Evolutionary conservation across 768 basidiomycete species (phyloP), one percentile per base, ranked within the genome.

Genomic region (Boletales sp.): DNA sequence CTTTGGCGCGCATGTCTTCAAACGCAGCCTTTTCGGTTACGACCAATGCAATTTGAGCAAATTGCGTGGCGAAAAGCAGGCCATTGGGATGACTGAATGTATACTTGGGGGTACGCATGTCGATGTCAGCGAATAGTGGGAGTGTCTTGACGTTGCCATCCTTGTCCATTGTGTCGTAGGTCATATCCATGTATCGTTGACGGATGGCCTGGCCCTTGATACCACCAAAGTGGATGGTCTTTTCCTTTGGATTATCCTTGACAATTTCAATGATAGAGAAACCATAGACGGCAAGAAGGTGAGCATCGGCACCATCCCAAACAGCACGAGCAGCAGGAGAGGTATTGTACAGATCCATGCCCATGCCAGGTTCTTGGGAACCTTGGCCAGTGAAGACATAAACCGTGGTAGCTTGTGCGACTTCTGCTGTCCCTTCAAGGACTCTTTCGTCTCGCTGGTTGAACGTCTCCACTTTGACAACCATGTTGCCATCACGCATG

Each of bases 171-270:
- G 93, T 86, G 65, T 97, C 94, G 74, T 97, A 98, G 5, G 90
- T 88, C 89, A 99, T 97, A 59, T 94, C 94, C 92, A 98, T 98
- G 73, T 99, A 99, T n/a, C 97, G 85, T 61, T 94, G 90, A 27
- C 97, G 90, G 56, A 98, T 98, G 3, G 86, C 94, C 67, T 98
- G 95, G 36, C 97, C 97, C 73, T 97, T 97, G 70, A 98, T 90
- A 66, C 97, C 97, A 76, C 97, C 97, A 58, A 99, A 99, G 70
- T 99, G 95, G 59, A 99, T 87, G 0, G 94, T 99, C 77, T 97
- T 93, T 70, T 90, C 85, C 78, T 94, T 97, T 17, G 95, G 94
- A 68, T 98, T 97, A 68, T 94, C 88, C 74, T 94, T 95, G 70
- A 99, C 95, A 59, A 99, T 97, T 67, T 99, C 94, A 62, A 97